These are phyloP conservation scores for Alternaria brassicae DNA, from an alignment of 2,329 filamentous ascomycete genomes.

Conservation along the genomic window DNA sequence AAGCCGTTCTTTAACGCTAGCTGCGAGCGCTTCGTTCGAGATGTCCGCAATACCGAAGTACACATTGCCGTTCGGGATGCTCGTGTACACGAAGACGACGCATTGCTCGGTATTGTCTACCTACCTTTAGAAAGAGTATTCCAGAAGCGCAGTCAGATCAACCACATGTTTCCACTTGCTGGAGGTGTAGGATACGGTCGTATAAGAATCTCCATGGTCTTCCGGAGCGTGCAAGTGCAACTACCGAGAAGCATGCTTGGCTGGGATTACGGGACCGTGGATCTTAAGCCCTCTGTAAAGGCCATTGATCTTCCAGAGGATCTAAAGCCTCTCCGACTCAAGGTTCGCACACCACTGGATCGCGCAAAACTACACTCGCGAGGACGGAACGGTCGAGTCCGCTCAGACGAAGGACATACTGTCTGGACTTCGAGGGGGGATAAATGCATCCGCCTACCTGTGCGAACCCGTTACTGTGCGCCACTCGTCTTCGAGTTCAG, in stretches of 20 bases:
- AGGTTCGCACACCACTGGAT: slow-evolving; percentile 65
- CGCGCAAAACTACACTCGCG: slow-evolving; percentile 65
- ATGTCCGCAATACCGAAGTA: slow-evolving; percentile 72
- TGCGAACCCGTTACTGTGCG: slow-evolving; percentile 67
- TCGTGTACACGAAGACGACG: slow-evolving; percentile 71
- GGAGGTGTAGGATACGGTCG: slow-evolving; percentile 77
- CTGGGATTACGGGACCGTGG: slow-evolving; percentile 75
- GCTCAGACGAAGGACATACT: slow-evolving; percentile 46
- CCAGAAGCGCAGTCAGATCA: slow-evolving; percentile 68
- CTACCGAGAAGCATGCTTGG: slow-evolving; percentile 66
- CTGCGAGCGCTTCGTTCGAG: slow-evolving; percentile 73
- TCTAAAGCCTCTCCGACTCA: slow-evolving; percentile 61
- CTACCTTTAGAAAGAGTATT: slow-evolving; percentile 70
- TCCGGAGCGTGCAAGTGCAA: slow-evolving; percentile 71
- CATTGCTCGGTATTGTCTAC: slow-evolving; percentile 73
- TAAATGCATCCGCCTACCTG: slow-evolving; percentile 61
- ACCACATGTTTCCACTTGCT: slow-evolving; percentile 70
- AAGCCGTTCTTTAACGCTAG: slow-evolving; percentile 82
- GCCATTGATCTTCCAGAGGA: slow-evolving; percentile 59
- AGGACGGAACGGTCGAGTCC: slow-evolving; percentile 33
- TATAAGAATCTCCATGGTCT: slow-evolving; percentile 73
- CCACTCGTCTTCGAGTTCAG: slow-evolving; percentile 66
- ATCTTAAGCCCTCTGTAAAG: slow-evolving; percentile 63
- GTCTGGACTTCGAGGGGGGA: slow-evolving; percentile 62
- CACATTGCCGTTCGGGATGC: slow-evolving; percentile 72